phyloP scores from a whole-genome alignment of 2,329 filamentous ascomycete species.

The Monascus ruber region DNA sequence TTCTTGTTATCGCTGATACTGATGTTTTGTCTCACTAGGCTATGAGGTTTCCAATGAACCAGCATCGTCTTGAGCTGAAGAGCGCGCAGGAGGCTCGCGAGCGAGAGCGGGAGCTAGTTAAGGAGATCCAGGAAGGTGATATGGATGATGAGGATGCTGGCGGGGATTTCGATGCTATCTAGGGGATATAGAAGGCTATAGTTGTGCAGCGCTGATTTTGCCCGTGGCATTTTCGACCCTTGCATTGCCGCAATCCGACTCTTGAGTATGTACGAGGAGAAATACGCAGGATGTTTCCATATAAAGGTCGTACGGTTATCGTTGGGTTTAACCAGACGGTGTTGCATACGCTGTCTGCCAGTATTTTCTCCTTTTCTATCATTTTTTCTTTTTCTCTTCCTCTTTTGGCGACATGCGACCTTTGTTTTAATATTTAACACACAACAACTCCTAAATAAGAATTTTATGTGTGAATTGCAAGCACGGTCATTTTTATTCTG shows the following conservation, averaged over 20 bases:
- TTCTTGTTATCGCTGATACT: slow-evolving; percentile 8
- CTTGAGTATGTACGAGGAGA: slow-evolving; percentile 17
- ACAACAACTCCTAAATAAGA: slow-evolving; percentile 5
- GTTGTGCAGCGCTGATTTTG: not conserved
- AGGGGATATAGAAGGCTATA: slow-evolving; percentile 16
- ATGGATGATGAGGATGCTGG: slow-evolving; percentile 93
- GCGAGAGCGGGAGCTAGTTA: slow-evolving; percentile 89
- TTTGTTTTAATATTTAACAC: slow-evolving; percentile 5
- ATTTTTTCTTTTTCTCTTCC: not conserved
- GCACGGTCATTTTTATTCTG: no score
- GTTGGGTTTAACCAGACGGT: slow-evolving; percentile 1
- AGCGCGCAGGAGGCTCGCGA: slow-evolving; percentile 97
- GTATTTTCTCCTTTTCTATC: slow-evolving; percentile 2
- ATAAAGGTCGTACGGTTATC: slow-evolving; percentile 9
- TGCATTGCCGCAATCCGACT: slow-evolving; percentile 16
- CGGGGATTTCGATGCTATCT: slow-evolving; percentile 94
- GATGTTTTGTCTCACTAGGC: slow-evolving; percentile 45
- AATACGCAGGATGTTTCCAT: slow-evolving; percentile 14
- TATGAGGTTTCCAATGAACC: slow-evolving; percentile 99
- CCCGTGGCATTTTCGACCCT: slow-evolving; percentile 10
- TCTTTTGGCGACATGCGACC: not conserved
- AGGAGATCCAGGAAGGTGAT: slow-evolving; percentile 97
- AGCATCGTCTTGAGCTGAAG: slow-evolving; percentile 92
- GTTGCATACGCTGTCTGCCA: slow-evolving; percentile 6
- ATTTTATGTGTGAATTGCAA: no score